Percentiles rank a stretch among this genome's conserved stretches.
Conservation (phyloP, 1,284 basidiomycete genomes). For the Inonotus obliquus region DNA sequence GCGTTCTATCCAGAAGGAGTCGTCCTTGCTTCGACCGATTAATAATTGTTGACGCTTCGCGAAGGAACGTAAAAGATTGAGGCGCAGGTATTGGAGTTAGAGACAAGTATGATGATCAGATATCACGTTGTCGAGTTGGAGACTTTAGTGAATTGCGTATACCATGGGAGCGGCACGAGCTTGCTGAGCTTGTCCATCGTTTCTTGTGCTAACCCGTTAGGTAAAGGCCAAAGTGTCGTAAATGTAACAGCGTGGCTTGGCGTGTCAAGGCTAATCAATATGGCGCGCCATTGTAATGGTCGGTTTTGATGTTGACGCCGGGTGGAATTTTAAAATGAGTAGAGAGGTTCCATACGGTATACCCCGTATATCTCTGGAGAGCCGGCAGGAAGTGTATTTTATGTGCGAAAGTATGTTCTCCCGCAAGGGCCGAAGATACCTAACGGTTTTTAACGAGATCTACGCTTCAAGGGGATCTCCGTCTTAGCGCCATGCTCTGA, state of each 20-base stretch:
- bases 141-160: neutral
- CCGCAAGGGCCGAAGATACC: constrained; percentile 2
- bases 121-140: neutral
- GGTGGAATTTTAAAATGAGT: neutral
- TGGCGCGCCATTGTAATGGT: neutral
- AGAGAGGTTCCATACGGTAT: neutral
- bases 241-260: neutral
- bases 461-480: constrained; percentile 9
- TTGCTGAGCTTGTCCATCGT: neutral
- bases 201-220: neutral
- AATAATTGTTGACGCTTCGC: neutral
- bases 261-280: neutral
- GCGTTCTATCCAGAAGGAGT: neutral
- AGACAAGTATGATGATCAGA: neutral
- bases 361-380: neutral
- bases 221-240: neutral
- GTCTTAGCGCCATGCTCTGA: neutral
- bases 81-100: neutral
- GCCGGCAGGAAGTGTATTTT: neutral
- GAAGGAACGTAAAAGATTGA: neutral
- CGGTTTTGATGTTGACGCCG: neutral
- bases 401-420: constrained; percentile 1
- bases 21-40: neutral
- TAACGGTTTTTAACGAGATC: constrained; percentile 8
- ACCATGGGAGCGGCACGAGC: neutral